These are phyloP conservation scores for Tulasnella sp. DNA, from an alignment of 768 basidiomycete genomes.

Conservation along the genomic window DNA sequence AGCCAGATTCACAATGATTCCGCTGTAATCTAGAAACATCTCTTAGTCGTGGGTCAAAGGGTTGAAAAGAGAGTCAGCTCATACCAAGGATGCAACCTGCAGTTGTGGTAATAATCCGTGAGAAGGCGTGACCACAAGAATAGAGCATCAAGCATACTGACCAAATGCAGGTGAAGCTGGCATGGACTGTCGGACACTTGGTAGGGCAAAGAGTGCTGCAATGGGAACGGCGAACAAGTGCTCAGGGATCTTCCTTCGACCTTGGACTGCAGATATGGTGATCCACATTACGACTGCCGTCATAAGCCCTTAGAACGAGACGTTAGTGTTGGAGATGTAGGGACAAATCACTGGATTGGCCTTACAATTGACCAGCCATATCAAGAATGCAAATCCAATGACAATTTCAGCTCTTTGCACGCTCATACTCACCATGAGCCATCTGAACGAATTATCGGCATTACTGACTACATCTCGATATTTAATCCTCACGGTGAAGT, in stretches of 20 bases:
- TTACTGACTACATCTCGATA: not conserved
- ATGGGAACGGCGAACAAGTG: conserved; percentile 7
- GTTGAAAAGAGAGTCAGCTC: not conserved
- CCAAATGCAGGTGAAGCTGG: conserved; percentile 2
- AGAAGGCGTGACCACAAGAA: not conserved
- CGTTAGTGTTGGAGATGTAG: not conserved
- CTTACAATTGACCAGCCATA: conserved; percentile 8
- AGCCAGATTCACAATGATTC: conserved; percentile 5
- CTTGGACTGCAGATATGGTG: conserved; percentile 8
- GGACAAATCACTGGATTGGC: not conserved
- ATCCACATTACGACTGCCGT: conserved; percentile 9
- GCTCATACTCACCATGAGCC: not conserved
- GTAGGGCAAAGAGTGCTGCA: conserved; percentile 2
- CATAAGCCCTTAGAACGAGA: conserved; percentile 3
- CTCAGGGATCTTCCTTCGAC: not conserved
- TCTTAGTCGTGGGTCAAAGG: not conserved
- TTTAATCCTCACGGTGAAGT: conserved; percentile 4
- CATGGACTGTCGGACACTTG: not conserved
- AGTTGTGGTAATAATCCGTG: not conserved
- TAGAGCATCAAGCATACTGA: not conserved
- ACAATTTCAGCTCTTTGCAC: conserved; percentile 5
- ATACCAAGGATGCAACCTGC: not conserved
- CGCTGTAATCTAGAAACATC: not conserved
- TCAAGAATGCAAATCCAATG: conserved; percentile 3
- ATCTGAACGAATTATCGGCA: conserved; percentile 1